Conservation (phyloP, 2,329 filamentous ascomycete species). For the Arthroderma sp. region DNA sequence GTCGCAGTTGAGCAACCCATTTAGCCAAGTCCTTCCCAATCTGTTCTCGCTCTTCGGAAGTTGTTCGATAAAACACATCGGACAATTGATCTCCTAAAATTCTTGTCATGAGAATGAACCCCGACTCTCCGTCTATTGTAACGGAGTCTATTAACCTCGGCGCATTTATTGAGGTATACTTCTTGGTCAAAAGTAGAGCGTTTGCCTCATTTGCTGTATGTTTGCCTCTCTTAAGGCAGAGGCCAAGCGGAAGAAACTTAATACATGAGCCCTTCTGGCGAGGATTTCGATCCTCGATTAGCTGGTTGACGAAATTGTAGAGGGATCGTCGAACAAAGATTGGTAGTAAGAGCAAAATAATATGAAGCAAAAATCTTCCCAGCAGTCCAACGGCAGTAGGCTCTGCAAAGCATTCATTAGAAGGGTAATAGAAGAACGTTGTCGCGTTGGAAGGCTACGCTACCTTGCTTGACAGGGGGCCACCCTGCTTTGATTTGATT, state of each 20-base stretch:
- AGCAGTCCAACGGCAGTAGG: not conserved
- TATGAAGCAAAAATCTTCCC: not conserved
- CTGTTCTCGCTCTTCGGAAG: conserved; percentile 8
- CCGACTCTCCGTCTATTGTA: conserved; percentile 4
- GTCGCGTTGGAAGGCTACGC: not conserved
- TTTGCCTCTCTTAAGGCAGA: conserved; percentile 6
- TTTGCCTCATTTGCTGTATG: conserved; percentile 9
- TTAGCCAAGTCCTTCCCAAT: conserved; percentile 8
- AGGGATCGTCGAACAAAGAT: conserved; percentile 1
- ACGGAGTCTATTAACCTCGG: conserved; percentile 10
- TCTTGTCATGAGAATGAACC: conserved; percentile 9
- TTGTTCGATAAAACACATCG: conserved; percentile 5
- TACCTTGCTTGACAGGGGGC: conserved; percentile 3
- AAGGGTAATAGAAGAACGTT: not conserved
- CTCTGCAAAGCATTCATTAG: conserved; percentile 1
- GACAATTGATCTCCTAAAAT: conserved; percentile 5
- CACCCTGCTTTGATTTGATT: conserved; percentile 5
- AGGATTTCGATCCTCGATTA: conserved; percentile 3
- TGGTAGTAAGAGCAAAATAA: conserved; percentile 1
- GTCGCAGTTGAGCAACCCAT: conserved; percentile 7
- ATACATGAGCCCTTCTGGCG: not conserved
- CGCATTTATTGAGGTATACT: conserved; percentile 7
- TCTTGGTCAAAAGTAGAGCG: conserved; percentile 6
- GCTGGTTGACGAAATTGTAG: conserved; percentile 2
- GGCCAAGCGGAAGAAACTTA: conserved; percentile 8